Conservation (phyloP, 139 green algal species). For the Nannochloris sp. region DNA sequence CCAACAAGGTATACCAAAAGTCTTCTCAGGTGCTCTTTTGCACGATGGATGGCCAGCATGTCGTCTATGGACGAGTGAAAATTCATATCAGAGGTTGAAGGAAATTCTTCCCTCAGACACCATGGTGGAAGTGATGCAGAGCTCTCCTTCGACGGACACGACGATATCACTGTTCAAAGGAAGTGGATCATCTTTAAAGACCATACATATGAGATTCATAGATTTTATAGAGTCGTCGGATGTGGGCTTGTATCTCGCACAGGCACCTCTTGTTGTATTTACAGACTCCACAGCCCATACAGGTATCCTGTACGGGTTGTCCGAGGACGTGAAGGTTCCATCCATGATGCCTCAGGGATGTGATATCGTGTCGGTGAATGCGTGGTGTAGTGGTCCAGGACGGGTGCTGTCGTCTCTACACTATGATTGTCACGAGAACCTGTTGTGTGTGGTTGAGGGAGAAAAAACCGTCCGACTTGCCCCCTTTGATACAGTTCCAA, state of each 20-base stretch:
- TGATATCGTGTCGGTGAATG: conserved; percentile 1
- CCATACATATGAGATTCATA: neutral
- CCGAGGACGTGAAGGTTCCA: conserved; percentile 10
- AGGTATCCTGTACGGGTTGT: conserved; percentile 7
- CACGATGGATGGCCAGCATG: too few relatives aligned
- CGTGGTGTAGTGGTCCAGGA: neutral
- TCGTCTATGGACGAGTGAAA: too few relatives aligned
- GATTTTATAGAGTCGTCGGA: neutral
- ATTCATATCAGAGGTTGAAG: too few relatives aligned
- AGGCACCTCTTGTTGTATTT: conserved; percentile 25
- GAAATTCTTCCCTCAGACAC: too few relatives aligned
- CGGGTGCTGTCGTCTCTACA: conserved; percentile 33
- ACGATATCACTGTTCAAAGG: too few relatives aligned
- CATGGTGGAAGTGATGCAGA: too few relatives aligned
- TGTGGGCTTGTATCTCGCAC: conserved; percentile 21
- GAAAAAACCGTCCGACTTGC: conserved; percentile 55
- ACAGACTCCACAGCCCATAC: conserved; percentile 5
- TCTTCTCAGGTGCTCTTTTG: too few relatives aligned
- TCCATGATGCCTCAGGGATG: neutral
- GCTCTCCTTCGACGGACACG: too few relatives aligned
- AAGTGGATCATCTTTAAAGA: neutral
- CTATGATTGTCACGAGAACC: conserved; percentile 76
- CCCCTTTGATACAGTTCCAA: conserved; percentile 22
- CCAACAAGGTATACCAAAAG: too few relatives aligned
- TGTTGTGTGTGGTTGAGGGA: conserved; percentile 57